A percentile compares a stretch with the other conserved stretches of the same genome.
phyloP scores from a whole-genome alignment of 1,139 yeast species.

The Pichia cactophila region DNA sequence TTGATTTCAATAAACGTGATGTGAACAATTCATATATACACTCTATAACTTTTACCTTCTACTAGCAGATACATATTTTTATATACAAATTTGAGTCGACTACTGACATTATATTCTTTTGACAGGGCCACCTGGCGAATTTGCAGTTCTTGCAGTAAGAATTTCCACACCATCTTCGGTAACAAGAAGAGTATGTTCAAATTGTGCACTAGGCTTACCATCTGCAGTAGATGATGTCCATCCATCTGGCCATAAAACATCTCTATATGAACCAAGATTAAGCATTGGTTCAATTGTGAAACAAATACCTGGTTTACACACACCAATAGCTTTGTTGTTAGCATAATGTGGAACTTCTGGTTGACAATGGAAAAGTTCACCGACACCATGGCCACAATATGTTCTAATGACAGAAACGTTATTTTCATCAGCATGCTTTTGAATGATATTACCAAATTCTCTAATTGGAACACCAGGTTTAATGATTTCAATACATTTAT shows the following conservation, averaged over 20 bases:
- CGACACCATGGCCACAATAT: slow-evolving; percentile 93
- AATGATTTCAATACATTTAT: slow-evolving; percentile 71
- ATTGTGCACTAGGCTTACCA: slow-evolving; percentile 87
- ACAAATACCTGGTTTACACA: slow-evolving; percentile 92
- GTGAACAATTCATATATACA: not conserved
- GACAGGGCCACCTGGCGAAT: slow-evolving; percentile 85
- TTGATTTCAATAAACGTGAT: not conserved
- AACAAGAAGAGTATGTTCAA: slow-evolving; percentile 86
- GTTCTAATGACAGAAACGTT: slow-evolving; percentile 82
- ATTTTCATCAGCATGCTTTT: slow-evolving; percentile 74
- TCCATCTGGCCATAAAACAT: slow-evolving; percentile 91
- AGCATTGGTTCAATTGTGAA: slow-evolving; percentile 99
- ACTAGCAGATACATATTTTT: not conserved
- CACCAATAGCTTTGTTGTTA: slow-evolving; percentile 86
- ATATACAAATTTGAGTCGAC: too few relatives aligned
- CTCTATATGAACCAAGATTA: slow-evolving; percentile 77
- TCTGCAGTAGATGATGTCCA: slow-evolving; percentile 94
- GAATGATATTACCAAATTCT: slow-evolving; percentile 81
- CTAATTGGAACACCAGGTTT: slow-evolving; percentile 92
- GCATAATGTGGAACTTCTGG: slow-evolving; percentile 96
- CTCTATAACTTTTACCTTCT: not conserved
- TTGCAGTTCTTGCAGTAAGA: slow-evolving; percentile 69
- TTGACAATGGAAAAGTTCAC: slow-evolving; percentile 79
- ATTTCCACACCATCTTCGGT: slow-evolving; percentile 94
- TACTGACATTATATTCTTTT: slow-evolving; percentile 31